Evolutionary conservation across 2,329 filamentous ascomycete genomes (phyloP), one percentile per base, ranked within the genome.

Genomic region (Bertia moriformis): DNA sequence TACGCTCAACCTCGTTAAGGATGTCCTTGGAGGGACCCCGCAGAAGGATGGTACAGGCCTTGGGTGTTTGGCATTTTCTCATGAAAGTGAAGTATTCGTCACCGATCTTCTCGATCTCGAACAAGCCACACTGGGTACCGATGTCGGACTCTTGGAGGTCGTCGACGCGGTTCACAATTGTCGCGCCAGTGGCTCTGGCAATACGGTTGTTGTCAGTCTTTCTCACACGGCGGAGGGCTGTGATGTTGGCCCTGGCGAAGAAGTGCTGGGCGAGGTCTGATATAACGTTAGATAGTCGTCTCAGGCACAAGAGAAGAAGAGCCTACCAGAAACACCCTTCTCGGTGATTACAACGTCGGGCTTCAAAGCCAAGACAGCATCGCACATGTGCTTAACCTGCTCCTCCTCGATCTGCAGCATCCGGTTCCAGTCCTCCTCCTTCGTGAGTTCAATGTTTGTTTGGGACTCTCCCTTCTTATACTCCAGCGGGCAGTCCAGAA

Each of bases 141-240:
- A 98, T 81, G 53, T 98, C 91, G 3, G 85, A 84, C 53, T 93
- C 86, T 51, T 88, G 79, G 40, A 96, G 73, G 53, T 95, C 86
- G 52, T 95, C 88, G 39, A 95, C 86, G 43, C 88, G 79, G 70
- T 98, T 98, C 51, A 98, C 87, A 49, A 98, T 95, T 22, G 89
- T 98, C 44, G 91, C 91, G 40, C 91, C 91, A 2, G 85, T 93
- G 24, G 91, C 91, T 55, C 91, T 83, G 42, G 91, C 87, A 64
- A 98, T 89, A 66, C 91, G 83, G 78, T 98, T 98, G 74, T 96
- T 98, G 69, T 98, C 91, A 39, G 89, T 95, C 72, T 98, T 98
- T 57, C 91, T 83, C 43, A 98, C 91, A 53, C 91, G 82, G 54
- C 91, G 86, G 45, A 98, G 78, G 39, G 93, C 91, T 46, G 91